These are phyloP conservation scores for Viridothelium virens DNA, from an alignment of 495 filamentous ascomycete species.

Conservation along the genomic window DNA sequence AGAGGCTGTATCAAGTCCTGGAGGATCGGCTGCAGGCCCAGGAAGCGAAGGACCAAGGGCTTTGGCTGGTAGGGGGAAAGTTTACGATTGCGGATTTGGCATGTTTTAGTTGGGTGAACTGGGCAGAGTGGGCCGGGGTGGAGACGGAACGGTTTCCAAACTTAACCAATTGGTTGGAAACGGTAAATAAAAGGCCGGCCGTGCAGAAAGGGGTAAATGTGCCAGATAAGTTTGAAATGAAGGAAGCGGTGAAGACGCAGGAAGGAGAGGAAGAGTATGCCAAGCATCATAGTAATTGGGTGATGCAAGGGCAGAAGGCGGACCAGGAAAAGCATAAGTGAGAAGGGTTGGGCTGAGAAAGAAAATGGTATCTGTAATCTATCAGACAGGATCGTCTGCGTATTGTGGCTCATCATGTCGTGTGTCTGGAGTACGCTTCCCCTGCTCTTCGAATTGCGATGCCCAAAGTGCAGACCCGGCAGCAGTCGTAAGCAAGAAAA, in stretches of 20 bases:
- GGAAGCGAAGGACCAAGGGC: not conserved
- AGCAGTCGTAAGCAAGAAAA: slow-evolving; percentile 59
- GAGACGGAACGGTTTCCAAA: slow-evolving; percentile 19
- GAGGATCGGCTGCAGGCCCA: slow-evolving; percentile 35
- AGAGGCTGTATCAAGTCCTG: slow-evolving; percentile 66
- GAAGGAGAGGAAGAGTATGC: slow-evolving; percentile 26
- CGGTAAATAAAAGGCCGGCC: slow-evolving; percentile 17
- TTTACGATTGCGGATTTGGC: slow-evolving; percentile 23
- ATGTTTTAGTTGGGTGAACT: slow-evolving; percentile 26
- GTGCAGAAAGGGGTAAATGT: slow-evolving; percentile 21
- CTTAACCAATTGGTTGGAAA: slow-evolving; percentile 22
- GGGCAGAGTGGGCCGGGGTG: slow-evolving; percentile 27
- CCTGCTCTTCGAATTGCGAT: slow-evolving; percentile 46
- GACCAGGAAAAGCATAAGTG: slow-evolving; percentile 22
- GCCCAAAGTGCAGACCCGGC: slow-evolving; percentile 58
- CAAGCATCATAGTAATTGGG: slow-evolving; percentile 23
- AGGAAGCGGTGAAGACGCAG: slow-evolving; percentile 25
- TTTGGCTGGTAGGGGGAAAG: slow-evolving; percentile 23
- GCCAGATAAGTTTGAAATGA: slow-evolving; percentile 25
- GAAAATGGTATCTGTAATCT: not conserved
- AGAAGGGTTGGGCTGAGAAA: not conserved
- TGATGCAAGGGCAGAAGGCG: slow-evolving; percentile 24
- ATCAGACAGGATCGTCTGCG: slow-evolving; percentile 20
- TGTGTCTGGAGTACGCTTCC: slow-evolving; percentile 15
- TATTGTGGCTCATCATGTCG: slow-evolving; percentile 12